These are phyloP conservation scores for Alnus glutinosa DNA, from an alignment of 306 rosid genomes.

Conservation along the genomic window DNA sequence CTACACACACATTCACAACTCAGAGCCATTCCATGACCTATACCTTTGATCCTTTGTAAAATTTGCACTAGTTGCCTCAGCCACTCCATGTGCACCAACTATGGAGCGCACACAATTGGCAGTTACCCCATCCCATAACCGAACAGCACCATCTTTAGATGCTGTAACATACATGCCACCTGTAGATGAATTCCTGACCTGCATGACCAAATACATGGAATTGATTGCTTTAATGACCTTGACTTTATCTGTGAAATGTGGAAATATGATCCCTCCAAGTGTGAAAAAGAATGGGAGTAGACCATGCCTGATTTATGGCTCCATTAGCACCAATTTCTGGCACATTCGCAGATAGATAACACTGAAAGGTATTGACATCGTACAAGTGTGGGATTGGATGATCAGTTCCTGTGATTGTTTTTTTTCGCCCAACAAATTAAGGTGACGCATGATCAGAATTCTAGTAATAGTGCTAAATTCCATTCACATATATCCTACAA, in stretches of 20 bases:
- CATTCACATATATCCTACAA: constrained; percentile 1
- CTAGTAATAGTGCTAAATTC: neutral
- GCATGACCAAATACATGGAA: constrained; percentile 33
- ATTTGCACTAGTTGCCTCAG: constrained; percentile 82
- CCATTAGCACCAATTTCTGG: constrained; percentile 69
- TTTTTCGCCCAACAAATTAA: neutral
- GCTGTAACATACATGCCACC: constrained; percentile 91
- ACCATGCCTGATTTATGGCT: constrained; percentile 86
- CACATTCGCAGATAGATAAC: constrained; percentile 67
- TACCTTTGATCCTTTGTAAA: constrained; percentile 86
- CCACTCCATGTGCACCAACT: constrained; percentile 72
- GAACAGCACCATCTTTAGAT: constrained; percentile 80
- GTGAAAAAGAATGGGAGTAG: constrained; percentile 20
- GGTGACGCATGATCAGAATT: constrained; percentile 10
- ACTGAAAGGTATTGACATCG: constrained; percentile 82
- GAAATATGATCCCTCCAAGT: constrained; percentile 11
- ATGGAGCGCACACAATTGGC: constrained; percentile 74
- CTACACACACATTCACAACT: neutral
- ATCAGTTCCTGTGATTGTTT: constrained; percentile 70
- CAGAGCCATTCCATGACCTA: constrained; percentile 18
- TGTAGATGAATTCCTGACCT: constrained; percentile 85
- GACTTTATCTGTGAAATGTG: constrained; percentile 10
- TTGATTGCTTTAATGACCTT: constrained; percentile 6
- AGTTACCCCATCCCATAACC: constrained; percentile 87
- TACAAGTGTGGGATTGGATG: constrained; percentile 87